A percentile compares a stretch with the other conserved stretches of the same genome.
Evolutionary conservation across 179 eudicot genomes (phyloP).

Genomic region (Carnegiea gigantea): DNA sequence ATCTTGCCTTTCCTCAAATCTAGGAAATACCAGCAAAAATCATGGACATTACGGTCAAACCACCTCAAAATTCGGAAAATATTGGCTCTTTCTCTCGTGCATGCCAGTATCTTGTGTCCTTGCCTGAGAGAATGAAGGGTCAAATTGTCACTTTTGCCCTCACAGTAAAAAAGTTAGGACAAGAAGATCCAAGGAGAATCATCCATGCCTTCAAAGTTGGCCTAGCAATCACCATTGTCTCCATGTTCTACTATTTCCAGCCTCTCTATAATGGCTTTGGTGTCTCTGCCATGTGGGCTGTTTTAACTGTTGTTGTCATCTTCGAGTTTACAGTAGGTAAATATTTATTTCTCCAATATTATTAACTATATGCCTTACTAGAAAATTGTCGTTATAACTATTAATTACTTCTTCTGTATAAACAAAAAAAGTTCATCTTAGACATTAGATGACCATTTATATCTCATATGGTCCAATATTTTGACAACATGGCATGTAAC

Average conservation of each 20-base stretch:
- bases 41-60: conserved; percentile 22
- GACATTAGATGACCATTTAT: too few relatives aligned
- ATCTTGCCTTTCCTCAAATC: not conserved
- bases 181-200: conserved; percentile 47
- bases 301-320: conserved; percentile 45
- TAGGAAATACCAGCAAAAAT: not conserved
- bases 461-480: too few relatives aligned
- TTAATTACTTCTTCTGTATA: too few relatives aligned
- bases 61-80: not conserved
- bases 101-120: conserved; percentile 15
- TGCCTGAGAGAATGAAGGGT: conserved; percentile 18
- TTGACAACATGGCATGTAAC: too few relatives aligned
- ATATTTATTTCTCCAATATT: too few relatives aligned
- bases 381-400: too few relatives aligned
- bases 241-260: conserved; percentile 46
- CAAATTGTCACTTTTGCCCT: conserved; percentile 26
- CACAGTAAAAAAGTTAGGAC: conserved; percentile 24
- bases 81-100: conserved; percentile 7
- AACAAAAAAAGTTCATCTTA: too few relatives aligned
- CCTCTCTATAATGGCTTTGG: conserved; percentile 43
- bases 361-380: too few relatives aligned
- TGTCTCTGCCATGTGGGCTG: conserved; percentile 51
- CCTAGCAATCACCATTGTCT: conserved; percentile 41
- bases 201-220: conserved; percentile 44
- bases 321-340: conserved; percentile 40